phyloP scores from a whole-genome alignment of 2,329 filamentous ascomycete species.

The Talaromyces sp. region DNA sequence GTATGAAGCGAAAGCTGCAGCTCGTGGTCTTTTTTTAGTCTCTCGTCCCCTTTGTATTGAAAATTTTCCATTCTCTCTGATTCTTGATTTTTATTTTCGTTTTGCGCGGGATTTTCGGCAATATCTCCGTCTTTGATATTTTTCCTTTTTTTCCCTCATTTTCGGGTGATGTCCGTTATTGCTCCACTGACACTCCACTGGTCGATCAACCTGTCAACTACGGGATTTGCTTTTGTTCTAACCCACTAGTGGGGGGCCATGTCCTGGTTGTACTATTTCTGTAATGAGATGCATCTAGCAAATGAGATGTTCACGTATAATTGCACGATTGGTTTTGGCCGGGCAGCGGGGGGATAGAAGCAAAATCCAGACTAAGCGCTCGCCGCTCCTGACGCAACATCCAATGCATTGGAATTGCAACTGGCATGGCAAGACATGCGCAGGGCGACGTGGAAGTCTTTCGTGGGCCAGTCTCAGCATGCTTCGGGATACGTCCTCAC shows the following conservation, averaged over 20 bases:
- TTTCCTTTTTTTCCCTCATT: background rate
- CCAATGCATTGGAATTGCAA: conserved; percentile 14
- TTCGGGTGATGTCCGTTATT: background rate
- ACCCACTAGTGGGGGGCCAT: background rate
- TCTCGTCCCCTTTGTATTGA: background rate
- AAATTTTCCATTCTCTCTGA: no score
- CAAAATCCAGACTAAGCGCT: background rate
- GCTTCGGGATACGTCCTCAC: conserved; percentile 19
- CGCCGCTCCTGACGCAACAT: background rate
- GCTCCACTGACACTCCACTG: conserved; percentile 4
- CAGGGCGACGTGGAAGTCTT: conserved; percentile 12
- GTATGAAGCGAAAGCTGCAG: background rate
- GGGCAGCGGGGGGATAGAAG: no score
- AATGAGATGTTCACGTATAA: background rate
- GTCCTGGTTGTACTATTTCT: background rate
- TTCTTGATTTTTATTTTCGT: background rate
- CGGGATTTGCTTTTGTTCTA: conserved; percentile 13
- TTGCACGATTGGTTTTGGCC: background rate
- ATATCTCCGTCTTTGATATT: background rate
- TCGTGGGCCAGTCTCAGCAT: conserved; percentile 10
- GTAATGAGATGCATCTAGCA: background rate
- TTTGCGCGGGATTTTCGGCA: no score
- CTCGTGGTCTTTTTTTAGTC: background rate
- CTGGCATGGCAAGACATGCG: conserved; percentile 13
- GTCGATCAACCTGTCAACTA: conserved; percentile 10